Percentiles rank a stretch among this genome's conserved stretches.
phyloP scores from a whole-genome alignment of 23 red algal genomes.

The Porphyridium purpureum region DNA sequence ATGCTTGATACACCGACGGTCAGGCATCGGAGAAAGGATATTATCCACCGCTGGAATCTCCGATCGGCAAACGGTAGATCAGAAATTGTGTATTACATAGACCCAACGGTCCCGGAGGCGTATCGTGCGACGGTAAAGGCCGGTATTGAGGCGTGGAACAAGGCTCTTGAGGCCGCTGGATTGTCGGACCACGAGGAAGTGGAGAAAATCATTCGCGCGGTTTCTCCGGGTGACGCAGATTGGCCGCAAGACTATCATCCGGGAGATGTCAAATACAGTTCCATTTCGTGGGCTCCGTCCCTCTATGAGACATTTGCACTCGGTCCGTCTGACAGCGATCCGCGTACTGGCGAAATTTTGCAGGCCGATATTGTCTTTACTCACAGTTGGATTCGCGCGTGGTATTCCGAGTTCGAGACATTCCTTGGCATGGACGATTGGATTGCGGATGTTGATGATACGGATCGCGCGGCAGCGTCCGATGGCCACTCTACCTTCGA shows the following conservation, averaged over 20 bases:
- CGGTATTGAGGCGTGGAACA: conserved; percentile 3
- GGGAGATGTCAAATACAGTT: conserved; percentile 8
- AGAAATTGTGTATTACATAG: conserved; percentile 3
- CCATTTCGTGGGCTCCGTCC: conserved; percentile 9
- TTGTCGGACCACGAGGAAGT: background rate
- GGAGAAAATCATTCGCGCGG: conserved; percentile 3
- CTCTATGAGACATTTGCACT: conserved; percentile 1
- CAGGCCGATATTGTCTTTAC: conserved; percentile 22
- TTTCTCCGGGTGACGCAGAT: conserved; percentile 11
- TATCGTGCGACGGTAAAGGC: background rate
- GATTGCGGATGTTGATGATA: background rate
- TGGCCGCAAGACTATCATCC: conserved; percentile 13
- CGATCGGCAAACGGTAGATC: conserved; percentile 4
- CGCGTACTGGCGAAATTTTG: conserved; percentile 17
- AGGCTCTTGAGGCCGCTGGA: conserved; percentile 4
- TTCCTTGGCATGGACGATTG: background rate
- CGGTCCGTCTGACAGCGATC: conserved; percentile 9
- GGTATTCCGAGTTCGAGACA: background rate
- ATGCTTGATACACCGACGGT: conserved; percentile 3
- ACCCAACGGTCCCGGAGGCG: background rate
- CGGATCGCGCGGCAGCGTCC: background rate
- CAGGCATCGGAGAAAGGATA: background rate
- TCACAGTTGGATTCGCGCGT: conserved; percentile 11
- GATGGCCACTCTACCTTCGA: background rate
- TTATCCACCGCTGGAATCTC: conserved; percentile 11